Percentiles rank a stretch among this genome's conserved stretches.
phyloP scores from a whole-genome alignment of 176 grass and related monocot species.

The Zoysia pacifica region DNA sequence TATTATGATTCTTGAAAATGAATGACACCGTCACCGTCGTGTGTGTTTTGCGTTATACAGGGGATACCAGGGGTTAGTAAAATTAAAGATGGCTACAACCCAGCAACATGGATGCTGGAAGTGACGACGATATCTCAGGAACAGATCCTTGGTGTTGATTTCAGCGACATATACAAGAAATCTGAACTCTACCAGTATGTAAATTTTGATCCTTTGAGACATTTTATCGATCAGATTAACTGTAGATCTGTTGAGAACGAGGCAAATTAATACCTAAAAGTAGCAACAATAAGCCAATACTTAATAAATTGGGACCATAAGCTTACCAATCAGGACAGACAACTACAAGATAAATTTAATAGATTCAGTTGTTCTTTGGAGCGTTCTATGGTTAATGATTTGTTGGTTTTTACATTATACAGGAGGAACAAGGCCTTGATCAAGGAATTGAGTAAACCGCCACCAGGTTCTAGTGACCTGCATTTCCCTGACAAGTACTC shows the following conservation, averaged over 20 bases:
- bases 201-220: not conserved
- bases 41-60: constrained; percentile 32
- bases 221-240: constrained; percentile 2
- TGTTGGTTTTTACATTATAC: constrained; percentile 19
- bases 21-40: not conserved
- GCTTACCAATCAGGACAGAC: no score
- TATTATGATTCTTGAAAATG: not conserved
- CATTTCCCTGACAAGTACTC: constrained; percentile 68
- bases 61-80: constrained; percentile 58
- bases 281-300: not conserved
- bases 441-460: constrained; percentile 61
- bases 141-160: constrained; percentile 65
- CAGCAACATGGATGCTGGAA: constrained; percentile 97
- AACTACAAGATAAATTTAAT: no score
- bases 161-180: constrained; percentile 74
- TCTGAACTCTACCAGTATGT: constrained; percentile 81
- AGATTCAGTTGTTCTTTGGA: not conserved
- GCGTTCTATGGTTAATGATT: constrained; percentile 15
- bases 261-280: no score
- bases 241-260: not conserved
- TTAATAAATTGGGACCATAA: no score
- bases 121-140: constrained; percentile 62
- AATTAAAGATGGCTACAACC: constrained; percentile 91
- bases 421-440: constrained; percentile 80
- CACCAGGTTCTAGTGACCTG: constrained; percentile 59